Base-by-base conservation (phyloP, 805 yeast species). In the Candida odintsovae region DNA sequence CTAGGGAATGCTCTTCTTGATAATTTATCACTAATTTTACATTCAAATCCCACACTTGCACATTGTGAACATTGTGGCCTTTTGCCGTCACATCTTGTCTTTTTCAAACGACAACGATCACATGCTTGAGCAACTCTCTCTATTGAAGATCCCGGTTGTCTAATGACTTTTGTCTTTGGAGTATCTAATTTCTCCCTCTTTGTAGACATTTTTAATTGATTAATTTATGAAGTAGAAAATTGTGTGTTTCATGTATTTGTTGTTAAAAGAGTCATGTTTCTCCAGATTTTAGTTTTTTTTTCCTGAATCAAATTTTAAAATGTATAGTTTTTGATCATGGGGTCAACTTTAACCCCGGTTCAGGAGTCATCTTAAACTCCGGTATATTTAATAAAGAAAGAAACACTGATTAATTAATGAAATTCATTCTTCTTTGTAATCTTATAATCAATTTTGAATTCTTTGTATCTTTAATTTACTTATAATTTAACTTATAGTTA, bases 71-170 rank as follows among this genome's bases (percentile, higher is more conserved):
- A 90, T 54, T 77, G 80, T 4, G 85, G 85, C 25, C 74, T 57
- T 47, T 77, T 75, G 1, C 94, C 94, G 55, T 86, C 92, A 67
- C 95, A 86, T 48, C 82, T 77, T 12, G 84, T 81, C 64, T 86
- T 86, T 59, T 86, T 86, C 42, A 86, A 78, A 43, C 96, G 70
- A 59, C 96, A 90, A 43, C 97, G 68, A 61, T 89, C 96, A 64
- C 97, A 89, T 0, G 96, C 96, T 61, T 89, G 96, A 0, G 96
- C 90, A 3, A 86, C 86, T 47, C 96, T 67, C 48, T 80, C 83
- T 0, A 76, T 71, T 23, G 76, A 71, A 13, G 80, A 69, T 2
- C 92, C 90, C 2, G 87, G 87, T 2, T 87, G 76, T 51, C 77
- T 76, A 47, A 86, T 87, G 37, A 78, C 76, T 54, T 78, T 80